Evolutionary conservation across 2,329 filamentous ascomycete species (phyloP).

Genomic region (Ascochyta rabiei): DNA sequence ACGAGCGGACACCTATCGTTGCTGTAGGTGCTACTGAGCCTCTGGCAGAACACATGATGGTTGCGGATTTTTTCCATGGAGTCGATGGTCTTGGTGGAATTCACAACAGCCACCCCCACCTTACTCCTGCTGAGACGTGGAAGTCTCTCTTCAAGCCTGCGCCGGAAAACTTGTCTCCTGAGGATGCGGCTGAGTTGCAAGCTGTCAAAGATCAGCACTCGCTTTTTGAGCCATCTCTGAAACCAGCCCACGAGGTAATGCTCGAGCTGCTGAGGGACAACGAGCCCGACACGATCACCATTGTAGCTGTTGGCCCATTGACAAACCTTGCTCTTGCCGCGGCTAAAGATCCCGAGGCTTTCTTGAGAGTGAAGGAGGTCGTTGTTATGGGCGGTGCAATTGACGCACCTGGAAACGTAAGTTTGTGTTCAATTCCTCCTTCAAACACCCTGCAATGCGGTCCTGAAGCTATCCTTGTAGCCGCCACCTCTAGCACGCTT

Average conservation of each 20-base stretch:
- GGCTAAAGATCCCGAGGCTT: conserved; percentile 84
- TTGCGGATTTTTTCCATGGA: conserved; percentile 73
- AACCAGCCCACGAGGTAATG: conserved; percentile 82
- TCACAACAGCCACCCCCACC: conserved; percentile 55
- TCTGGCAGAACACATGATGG: conserved; percentile 78
- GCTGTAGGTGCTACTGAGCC: conserved; percentile 87
- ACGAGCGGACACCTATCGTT: conserved; percentile 77
- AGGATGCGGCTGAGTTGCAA: conserved; percentile 44
- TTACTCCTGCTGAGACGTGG: conserved; percentile 56
- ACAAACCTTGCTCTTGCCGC: conserved; percentile 94
- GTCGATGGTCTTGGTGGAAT: conserved; percentile 58
- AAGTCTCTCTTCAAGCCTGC: conserved; percentile 51
- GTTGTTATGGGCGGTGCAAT: conserved; percentile 95
- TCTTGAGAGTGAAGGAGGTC: conserved; percentile 86
- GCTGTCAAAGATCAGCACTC: conserved; percentile 49
- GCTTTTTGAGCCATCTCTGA: conserved; percentile 76
- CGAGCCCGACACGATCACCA: conserved; percentile 82
- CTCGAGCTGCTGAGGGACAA: conserved; percentile 83
- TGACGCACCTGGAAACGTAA: conserved; percentile 74
- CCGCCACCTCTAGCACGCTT: conserved; percentile 29
- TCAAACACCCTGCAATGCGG: conserved; percentile 3
- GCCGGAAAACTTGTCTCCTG: conserved; percentile 37
- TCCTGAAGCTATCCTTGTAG: conserved; percentile 22
- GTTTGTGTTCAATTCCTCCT: conserved; percentile 6
- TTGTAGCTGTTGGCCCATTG: conserved; percentile 86